Conservation (phyloP, 139 green algal species). For the Pleodorina starrii region DNA sequence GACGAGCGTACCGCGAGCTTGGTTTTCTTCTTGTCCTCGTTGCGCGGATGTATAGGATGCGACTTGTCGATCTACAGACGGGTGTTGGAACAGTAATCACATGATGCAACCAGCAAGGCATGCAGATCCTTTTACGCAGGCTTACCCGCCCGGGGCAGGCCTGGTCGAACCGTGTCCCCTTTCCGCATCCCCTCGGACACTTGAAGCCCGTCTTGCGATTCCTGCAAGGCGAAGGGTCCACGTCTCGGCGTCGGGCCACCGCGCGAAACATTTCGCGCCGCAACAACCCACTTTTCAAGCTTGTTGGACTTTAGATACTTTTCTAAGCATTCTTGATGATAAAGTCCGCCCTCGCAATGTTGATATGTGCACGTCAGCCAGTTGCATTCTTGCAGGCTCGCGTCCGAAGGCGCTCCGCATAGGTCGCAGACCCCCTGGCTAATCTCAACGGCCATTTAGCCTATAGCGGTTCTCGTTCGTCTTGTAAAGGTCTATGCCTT, state of each 20-base stretch:
- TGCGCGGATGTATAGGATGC: constrained; percentile 83
- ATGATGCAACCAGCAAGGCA: neutral
- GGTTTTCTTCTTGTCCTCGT: constrained; percentile 83
- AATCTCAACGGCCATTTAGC: constrained; percentile 40
- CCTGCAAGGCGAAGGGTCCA: constrained; percentile 64
- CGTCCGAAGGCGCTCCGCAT: constrained; percentile 78
- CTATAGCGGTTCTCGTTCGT: constrained; percentile 8
- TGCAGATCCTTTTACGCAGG: neutral
- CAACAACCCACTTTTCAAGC: constrained; percentile 68
- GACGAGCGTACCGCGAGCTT: constrained; percentile 54
- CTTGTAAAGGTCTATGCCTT: no score
- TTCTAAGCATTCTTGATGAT: constrained; percentile 93
- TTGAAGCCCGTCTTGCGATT: constrained; percentile 95
- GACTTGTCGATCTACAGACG: constrained; percentile 89
- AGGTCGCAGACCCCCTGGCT: constrained; percentile 78
- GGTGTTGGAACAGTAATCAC: neutral
- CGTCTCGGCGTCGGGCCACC: neutral
- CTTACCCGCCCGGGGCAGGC: constrained; percentile 86
- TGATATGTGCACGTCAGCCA: constrained; percentile 86
- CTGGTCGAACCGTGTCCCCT: constrained; percentile 69
- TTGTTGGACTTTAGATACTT: constrained; percentile 82
- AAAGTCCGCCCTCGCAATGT: constrained; percentile 75
- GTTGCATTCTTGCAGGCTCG: constrained; percentile 80
- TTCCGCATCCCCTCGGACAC: constrained; percentile 88
- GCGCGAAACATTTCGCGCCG: constrained; percentile 23